phyloP scores from a whole-genome alignment of 768 basidiomycete species.

The Lyophyllum semitale region DNA sequence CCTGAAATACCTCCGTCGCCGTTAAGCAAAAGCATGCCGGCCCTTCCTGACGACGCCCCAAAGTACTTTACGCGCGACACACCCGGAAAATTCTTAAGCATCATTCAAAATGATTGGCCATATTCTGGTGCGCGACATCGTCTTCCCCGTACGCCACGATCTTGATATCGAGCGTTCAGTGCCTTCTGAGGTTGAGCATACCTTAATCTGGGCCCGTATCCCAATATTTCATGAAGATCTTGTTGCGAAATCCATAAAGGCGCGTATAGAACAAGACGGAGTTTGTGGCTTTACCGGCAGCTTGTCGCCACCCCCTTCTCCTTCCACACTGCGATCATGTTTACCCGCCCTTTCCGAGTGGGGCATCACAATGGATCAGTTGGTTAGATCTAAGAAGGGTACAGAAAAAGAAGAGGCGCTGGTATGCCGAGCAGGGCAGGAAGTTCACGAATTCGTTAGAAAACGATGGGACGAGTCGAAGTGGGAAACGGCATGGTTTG shows the following conservation, averaged over 20 bases:
- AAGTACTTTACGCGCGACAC: slow-evolving; percentile 70
- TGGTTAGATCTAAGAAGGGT: slow-evolving; percentile 53
- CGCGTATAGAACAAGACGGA: slow-evolving; percentile 72
- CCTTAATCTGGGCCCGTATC: slow-evolving; percentile 75
- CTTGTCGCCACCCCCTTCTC: slow-evolving; percentile 54
- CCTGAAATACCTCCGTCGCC: not conserved
- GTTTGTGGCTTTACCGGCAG: slow-evolving; percentile 81
- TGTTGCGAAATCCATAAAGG: slow-evolving; percentile 48
- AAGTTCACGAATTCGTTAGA: slow-evolving; percentile 65
- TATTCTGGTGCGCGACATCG: slow-evolving; percentile 62
- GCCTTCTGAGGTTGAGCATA: slow-evolving; percentile 72
- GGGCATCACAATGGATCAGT: slow-evolving; percentile 64
- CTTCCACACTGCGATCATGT: slow-evolving; percentile 56
- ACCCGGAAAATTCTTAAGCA: slow-evolving; percentile 58
- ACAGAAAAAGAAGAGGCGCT: slow-evolving; percentile 54
- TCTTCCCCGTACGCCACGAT: not conserved
- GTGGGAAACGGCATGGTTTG: slow-evolving; percentile 95
- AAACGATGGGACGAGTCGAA: slow-evolving; percentile 65
- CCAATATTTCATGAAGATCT: slow-evolving; percentile 69
- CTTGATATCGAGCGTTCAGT: slow-evolving; percentile 48
- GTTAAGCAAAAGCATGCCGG: slow-evolving; percentile 20
- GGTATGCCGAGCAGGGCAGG: slow-evolving; percentile 51
- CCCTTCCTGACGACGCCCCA: slow-evolving; percentile 38
- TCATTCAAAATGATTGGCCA: slow-evolving; percentile 87
- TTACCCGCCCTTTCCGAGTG: slow-evolving; percentile 70